A percentile compares a stretch with the other conserved stretches of the same genome.
These are phyloP conservation scores for Panicum hallii DNA, from an alignment of 202 grass and related monocot species.

Conservation along the genomic window DNA sequence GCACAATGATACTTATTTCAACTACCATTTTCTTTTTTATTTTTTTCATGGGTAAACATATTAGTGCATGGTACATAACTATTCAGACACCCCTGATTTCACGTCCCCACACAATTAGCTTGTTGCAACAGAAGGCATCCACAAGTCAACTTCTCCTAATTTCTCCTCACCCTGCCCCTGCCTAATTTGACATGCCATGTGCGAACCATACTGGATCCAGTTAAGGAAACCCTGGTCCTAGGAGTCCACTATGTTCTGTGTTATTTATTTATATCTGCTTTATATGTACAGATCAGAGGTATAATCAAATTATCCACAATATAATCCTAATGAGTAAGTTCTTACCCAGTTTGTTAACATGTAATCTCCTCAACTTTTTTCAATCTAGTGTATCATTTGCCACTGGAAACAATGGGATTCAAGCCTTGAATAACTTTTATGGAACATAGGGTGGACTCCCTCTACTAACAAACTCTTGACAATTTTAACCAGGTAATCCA, in stretches of 20 bases:
- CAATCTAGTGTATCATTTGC: background rate
- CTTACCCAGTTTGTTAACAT: background rate
- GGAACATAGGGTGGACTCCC: background rate
- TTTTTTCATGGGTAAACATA: too few species aligned
- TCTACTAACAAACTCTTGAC: background rate
- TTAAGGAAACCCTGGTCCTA: background rate
- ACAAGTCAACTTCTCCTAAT: background rate
- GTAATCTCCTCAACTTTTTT: background rate
- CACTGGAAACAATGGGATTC: too few species aligned
- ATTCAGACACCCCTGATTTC: too few species aligned
- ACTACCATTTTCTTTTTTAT: background rate
- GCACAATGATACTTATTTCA: background rate
- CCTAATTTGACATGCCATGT: too few species aligned
- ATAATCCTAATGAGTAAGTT: background rate
- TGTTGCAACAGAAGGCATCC: background rate
- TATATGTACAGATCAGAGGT: background rate
- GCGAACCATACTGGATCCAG: background rate
- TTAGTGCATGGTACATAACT: background rate
- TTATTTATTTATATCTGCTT: background rate
- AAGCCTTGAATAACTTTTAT: too few species aligned
- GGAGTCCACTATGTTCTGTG: background rate
- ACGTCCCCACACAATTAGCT: too few species aligned
- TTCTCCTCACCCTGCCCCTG: too few species aligned
- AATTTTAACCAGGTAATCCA: background rate
- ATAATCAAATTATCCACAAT: background rate